Conservation (phyloP, 768 basidiomycete genomes). For the Tylopilus subfusipes region DNA sequence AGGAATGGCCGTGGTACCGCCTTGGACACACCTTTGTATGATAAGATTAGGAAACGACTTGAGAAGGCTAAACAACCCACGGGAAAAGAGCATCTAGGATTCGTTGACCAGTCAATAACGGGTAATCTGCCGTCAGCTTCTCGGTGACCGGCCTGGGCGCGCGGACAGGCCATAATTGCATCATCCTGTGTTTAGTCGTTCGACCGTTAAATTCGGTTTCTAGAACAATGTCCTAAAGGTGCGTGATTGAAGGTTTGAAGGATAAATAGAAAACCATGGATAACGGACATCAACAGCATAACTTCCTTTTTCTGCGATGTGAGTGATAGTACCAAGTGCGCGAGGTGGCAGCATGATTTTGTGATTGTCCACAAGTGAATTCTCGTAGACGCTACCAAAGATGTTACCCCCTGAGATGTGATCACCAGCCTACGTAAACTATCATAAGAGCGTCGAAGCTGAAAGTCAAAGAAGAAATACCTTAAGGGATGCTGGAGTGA, state of each 20-base stretch:
- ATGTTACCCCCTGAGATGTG: slow-evolving; percentile 97
- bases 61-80: slow-evolving; percentile 40
- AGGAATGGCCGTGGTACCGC: slow-evolving; percentile 95
- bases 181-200: slow-evolving; percentile 87
- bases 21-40: slow-evolving; percentile 78
- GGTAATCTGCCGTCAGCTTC: slow-evolving; percentile 90
- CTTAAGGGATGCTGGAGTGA: slow-evolving; percentile 78
- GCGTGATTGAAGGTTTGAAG: neutral
- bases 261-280: neutral
- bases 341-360: slow-evolving; percentile 96
- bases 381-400: slow-evolving; percentile 94
- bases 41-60: neutral
- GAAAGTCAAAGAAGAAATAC: slow-evolving; percentile 33
- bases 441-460: slow-evolving; percentile 7
- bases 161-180: slow-evolving; percentile 99
- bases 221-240: slow-evolving; percentile 80
- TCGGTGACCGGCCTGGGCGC: slow-evolving; percentile 95
- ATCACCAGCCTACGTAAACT: slow-evolving; percentile 71
- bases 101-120: slow-evolving; percentile 93
- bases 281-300: slow-evolving; percentile 83
- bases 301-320: slow-evolving; percentile 90
- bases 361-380: slow-evolving; percentile 93
- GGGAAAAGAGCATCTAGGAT: slow-evolving; percentile 97
- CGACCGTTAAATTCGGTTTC: slow-evolving; percentile 99
- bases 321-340: slow-evolving; percentile 91